Conservation (phyloP, 2,329 filamentous ascomycete genomes). For the Fonsecaea pugnacius region DNA sequence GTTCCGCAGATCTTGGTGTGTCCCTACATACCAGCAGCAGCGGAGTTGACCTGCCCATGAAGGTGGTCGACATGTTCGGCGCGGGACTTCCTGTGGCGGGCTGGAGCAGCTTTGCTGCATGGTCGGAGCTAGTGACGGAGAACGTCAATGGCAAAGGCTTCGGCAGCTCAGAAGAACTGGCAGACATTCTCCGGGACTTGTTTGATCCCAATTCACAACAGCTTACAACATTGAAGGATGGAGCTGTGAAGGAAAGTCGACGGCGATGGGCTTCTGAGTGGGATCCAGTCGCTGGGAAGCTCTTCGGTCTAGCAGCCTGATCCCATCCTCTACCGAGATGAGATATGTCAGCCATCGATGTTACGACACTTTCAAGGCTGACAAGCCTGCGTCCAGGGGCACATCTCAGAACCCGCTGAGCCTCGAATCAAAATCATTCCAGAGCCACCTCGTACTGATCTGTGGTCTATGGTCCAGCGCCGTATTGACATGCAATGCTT, state of each 20-base stretch:
- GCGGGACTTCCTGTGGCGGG: constrained; percentile 87
- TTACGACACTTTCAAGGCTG: not conserved
- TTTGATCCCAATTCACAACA: constrained; percentile 61
- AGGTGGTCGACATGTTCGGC: constrained; percentile 99
- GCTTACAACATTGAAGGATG: constrained; percentile 65
- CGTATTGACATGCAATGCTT: not conserved
- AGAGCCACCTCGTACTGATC: no score
- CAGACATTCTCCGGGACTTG: constrained; percentile 65
- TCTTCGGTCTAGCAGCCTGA: constrained; percentile 59
- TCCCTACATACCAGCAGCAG: constrained; percentile 92
- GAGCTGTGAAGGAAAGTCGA: constrained; percentile 74
- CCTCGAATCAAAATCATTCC: no score
- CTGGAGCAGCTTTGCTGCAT: constrained; percentile 84
- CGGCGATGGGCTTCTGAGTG: constrained; percentile 91
- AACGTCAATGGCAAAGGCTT: constrained; percentile 87
- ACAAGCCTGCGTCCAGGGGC: not conserved
- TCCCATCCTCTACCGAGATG: not conserved
- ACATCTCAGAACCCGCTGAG: no score
- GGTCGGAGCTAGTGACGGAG: constrained; percentile 86
- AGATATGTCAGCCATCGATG: not conserved
- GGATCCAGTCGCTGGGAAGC: constrained; percentile 76
- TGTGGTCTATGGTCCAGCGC: no score
- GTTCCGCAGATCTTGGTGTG: constrained; percentile 84
- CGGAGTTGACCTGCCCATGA: constrained; percentile 97
- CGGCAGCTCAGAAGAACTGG: constrained; percentile 69